These are phyloP conservation scores for Ceriops decandra DNA, from an alignment of 345 rosid genomes.

Conservation along the genomic window DNA sequence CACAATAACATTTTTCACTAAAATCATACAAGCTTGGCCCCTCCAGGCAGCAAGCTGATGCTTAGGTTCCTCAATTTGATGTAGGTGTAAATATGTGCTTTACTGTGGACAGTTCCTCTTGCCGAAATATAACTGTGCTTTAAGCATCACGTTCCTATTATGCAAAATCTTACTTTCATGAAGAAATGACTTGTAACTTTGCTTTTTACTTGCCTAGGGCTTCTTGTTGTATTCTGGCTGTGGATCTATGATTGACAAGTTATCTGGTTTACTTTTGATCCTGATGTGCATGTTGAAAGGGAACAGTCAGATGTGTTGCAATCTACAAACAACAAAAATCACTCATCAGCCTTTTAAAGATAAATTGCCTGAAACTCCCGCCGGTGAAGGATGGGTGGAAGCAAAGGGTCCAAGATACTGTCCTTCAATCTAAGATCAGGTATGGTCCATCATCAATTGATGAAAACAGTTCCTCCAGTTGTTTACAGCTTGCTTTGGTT, in stretches of 20 bases:
- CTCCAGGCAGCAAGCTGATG: too few relatives aligned
- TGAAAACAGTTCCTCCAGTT: too few relatives aligned
- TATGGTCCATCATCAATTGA: constrained; percentile 9
- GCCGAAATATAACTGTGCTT: not conserved
- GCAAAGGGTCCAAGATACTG: constrained; percentile 98
- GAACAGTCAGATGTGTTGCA: constrained; percentile 82
- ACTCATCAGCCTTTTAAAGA: constrained; percentile 87
- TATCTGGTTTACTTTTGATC: constrained; percentile 95
- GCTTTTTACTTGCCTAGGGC: not conserved
- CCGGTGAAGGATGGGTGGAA: constrained; percentile 99
- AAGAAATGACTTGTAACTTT: not conserved
- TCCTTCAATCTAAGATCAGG: constrained; percentile 98
- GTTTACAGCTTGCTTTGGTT: too few relatives aligned
- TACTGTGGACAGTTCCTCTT: not conserved
- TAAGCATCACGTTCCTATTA: too few relatives aligned
- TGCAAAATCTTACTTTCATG: too few relatives aligned
- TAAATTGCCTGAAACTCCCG: constrained; percentile 93
- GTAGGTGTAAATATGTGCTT: not conserved
- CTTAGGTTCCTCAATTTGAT: too few relatives aligned
- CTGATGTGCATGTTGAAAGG: constrained; percentile 75
- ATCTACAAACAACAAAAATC: constrained; percentile 70
- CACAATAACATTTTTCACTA: too few relatives aligned
- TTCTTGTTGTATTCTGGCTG: constrained; percentile 21
- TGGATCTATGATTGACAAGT: constrained; percentile 45
- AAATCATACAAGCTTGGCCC: too few relatives aligned